Evolutionary conservation across 179 eudicot species (phyloP).

Genomic region (Spergularia azorica): DNA sequence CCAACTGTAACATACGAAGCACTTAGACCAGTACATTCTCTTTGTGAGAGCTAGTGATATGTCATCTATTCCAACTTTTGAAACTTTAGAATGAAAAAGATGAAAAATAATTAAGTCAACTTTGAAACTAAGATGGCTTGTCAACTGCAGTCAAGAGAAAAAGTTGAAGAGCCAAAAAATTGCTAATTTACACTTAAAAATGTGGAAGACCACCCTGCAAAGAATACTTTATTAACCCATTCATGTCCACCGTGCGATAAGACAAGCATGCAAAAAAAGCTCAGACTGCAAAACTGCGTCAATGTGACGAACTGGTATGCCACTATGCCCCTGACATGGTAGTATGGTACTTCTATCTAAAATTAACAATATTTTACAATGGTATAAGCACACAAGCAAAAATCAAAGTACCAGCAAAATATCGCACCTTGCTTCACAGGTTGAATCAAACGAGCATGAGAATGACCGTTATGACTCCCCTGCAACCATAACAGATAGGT

Average conservation of each 20-base stretch:
- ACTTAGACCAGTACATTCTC: no score
- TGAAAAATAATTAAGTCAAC: no score
- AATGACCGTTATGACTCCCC: conserved; percentile 43
- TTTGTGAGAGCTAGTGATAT: no score
- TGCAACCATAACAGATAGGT: conserved; percentile 28
- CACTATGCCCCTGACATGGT: conserved; percentile 1
- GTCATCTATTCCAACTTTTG: no score
- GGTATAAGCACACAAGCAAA: background rate
- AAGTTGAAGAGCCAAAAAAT: no score
- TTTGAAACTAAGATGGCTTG: no score
- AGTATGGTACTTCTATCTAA: background rate
- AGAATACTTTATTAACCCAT: no score
- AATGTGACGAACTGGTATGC: background rate
- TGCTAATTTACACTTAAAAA: no score
- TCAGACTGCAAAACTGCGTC: background rate
- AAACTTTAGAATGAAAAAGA: no score
- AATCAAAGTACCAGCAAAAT: conserved; percentile 4
- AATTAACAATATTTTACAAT: background rate
- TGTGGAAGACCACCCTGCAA: background rate
- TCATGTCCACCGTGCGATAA: background rate
- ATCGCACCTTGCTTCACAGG: conserved; percentile 53
- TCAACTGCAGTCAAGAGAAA: background rate
- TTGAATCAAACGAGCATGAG: conserved; percentile 53
- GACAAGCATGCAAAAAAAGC: background rate
- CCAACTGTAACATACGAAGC: no score